phyloP scores from a whole-genome alignment of 495 filamentous ascomycete genomes.

The Penicillium herquei region DNA sequence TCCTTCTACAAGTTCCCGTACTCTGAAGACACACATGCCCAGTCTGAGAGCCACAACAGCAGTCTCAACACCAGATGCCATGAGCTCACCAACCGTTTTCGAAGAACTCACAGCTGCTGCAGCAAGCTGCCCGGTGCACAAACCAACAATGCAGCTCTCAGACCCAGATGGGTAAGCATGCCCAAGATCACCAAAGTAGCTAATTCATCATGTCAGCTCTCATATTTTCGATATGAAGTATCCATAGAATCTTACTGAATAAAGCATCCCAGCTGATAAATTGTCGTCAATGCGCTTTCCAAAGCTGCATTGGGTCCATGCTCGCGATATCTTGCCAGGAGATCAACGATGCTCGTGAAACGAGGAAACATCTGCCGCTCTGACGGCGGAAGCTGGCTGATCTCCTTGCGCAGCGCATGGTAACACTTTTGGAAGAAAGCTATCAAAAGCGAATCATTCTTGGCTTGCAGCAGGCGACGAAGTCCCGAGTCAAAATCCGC shows the following conservation, averaged over 20 bases:
- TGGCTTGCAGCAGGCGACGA: conserved; percentile 58
- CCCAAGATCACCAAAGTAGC: conserved; percentile 51
- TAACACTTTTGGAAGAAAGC: conserved; percentile 64
- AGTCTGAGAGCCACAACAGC: conserved; percentile 72
- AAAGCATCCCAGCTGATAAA: conserved; percentile 71
- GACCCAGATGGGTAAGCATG: conserved; percentile 46
- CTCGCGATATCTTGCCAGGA: conserved; percentile 65
- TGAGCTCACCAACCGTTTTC: conserved; percentile 63
- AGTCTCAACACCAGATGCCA: conserved; percentile 65
- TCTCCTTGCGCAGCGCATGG: conserved; percentile 62
- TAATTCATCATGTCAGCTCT: conserved; percentile 16
- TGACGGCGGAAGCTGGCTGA: conserved; percentile 56
- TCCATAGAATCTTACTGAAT: conserved; percentile 58
- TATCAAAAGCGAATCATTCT: conserved; percentile 61
- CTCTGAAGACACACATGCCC: conserved; percentile 56
- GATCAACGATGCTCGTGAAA: conserved; percentile 67
- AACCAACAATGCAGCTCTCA: conserved; percentile 46
- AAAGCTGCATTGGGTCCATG: conserved; percentile 56
- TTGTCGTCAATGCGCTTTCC: conserved; percentile 66
- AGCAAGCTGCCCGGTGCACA: conserved; percentile 73
- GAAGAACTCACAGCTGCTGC: conserved; percentile 69
- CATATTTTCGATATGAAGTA: background rate
- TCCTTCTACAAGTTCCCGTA: conserved; percentile 34
- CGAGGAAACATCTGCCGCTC: conserved; percentile 62
- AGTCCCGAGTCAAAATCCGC: conserved; percentile 68